phyloP scores from a whole-genome alignment of 2,329 filamentous ascomycete genomes.

The Fusarium nanum region DNA sequence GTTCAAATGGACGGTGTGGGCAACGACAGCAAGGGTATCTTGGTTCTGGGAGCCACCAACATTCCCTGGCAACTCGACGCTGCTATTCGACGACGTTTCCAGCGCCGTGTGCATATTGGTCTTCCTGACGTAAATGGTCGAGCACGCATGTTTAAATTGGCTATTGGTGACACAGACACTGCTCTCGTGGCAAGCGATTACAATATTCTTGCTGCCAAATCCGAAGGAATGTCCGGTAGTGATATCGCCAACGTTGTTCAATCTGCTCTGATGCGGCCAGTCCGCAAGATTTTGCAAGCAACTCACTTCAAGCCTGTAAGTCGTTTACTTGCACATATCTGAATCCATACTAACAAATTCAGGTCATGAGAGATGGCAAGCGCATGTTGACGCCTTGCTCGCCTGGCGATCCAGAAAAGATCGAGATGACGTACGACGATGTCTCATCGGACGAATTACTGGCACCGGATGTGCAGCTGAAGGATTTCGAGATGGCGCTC shows the following conservation, averaged over 20 bases:
- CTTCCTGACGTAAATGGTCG: constrained; percentile 88
- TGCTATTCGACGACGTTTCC: constrained; percentile 95
- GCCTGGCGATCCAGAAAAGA: constrained; percentile 84
- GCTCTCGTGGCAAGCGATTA: constrained; percentile 83
- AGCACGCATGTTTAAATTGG: constrained; percentile 94
- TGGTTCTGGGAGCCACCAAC: constrained; percentile 96
- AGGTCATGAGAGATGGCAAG: constrained; percentile 77
- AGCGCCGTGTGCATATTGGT: constrained; percentile 94
- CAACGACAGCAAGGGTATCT: constrained; percentile 90
- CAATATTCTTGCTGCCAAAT: constrained; percentile 80
- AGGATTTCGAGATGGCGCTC: constrained; percentile 94
- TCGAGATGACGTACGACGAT: constrained; percentile 94
- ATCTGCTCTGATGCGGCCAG: constrained; percentile 95
- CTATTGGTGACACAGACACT: constrained; percentile 92
- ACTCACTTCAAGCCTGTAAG: constrained; percentile 95
- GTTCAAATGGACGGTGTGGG: constrained; percentile 99
- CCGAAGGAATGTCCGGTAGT: constrained; percentile 94
- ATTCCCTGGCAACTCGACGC: constrained; percentile 99
- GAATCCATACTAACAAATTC: constrained; percentile 7
- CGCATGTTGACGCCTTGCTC: constrained; percentile 89
- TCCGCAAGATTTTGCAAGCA: constrained; percentile 95
- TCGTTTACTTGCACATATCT: neutral
- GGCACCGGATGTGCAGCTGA: constrained; percentile 86
- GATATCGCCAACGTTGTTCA: constrained; percentile 97
- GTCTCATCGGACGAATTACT: constrained; percentile 85